Conservation (phyloP, 257 asterid genomes). For the Scutellaria baicalensis region DNA sequence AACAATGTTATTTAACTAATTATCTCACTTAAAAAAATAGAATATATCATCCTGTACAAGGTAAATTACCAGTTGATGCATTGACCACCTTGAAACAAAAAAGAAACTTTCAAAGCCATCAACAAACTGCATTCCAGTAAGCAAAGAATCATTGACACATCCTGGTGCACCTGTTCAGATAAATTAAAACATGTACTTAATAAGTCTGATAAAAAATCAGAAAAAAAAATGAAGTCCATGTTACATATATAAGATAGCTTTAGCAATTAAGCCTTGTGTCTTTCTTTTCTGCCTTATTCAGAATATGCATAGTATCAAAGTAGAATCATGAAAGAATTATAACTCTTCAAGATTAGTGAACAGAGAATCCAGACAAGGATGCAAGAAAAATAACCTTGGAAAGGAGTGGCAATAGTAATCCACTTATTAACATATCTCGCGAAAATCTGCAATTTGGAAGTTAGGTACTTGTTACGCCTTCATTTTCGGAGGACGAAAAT, state of each 20-base stretch:
- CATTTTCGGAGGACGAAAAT: background rate
- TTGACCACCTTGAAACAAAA: slow-evolving; percentile 83
- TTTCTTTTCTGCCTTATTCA: background rate
- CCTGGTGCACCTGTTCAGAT: slow-evolving; percentile 75
- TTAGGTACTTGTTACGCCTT: slow-evolving; percentile 16
- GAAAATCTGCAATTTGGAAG: slow-evolving; percentile 46
- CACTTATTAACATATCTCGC: slow-evolving; percentile 71
- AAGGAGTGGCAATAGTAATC: slow-evolving; percentile 79
- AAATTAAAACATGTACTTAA: background rate
- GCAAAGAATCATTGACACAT: slow-evolving; percentile 63
- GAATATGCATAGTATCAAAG: background rate
- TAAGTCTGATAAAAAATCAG: background rate
- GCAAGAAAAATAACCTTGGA: slow-evolving; percentile 51
- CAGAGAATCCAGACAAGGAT: background rate
- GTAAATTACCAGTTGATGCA: slow-evolving; percentile 80
- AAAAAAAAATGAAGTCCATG: background rate
- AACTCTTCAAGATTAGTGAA: background rate
- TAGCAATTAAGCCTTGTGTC: background rate
- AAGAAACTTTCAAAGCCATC: slow-evolving; percentile 81
- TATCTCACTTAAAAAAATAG: background rate
- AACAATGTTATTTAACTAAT: background rate
- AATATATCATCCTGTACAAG: background rate
- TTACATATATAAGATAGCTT: background rate
- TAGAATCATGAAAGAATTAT: background rate
- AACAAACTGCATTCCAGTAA: slow-evolving; percentile 83